Evolutionary conservation across 495 filamentous ascomycete genomes (phyloP).

Genomic region (Penicillium ochrochloron): DNA sequence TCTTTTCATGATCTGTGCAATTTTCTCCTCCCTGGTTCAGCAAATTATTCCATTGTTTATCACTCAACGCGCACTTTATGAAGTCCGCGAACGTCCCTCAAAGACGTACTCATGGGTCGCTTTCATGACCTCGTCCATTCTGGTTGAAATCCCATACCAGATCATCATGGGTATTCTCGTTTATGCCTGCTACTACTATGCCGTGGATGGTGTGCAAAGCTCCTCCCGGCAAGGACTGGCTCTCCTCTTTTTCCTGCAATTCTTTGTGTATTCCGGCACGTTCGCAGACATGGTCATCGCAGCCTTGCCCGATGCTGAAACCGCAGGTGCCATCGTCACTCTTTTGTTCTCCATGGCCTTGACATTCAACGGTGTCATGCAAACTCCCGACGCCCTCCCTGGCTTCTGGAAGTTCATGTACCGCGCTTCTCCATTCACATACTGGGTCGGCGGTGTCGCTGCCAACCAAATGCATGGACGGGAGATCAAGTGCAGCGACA

Average conservation of each 20-base stretch:
- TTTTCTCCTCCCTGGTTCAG: slow-evolving; percentile 56
- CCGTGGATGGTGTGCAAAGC: slow-evolving; percentile 1
- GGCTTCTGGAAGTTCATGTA: slow-evolving; percentile 75
- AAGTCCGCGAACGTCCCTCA: slow-evolving; percentile 66
- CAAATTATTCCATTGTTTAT: slow-evolving; percentile 71
- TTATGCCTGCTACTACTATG: slow-evolving; percentile 33
- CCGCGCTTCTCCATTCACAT: slow-evolving; percentile 53
- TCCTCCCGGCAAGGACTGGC: background rate
- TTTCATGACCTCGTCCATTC: slow-evolving; percentile 67
- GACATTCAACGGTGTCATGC: slow-evolving; percentile 63
- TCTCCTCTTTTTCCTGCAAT: slow-evolving; percentile 3
- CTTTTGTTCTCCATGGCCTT: slow-evolving; percentile 52
- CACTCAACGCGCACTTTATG: slow-evolving; percentile 63
- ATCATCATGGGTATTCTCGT: slow-evolving; percentile 46
- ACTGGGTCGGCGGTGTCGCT: slow-evolving; percentile 50
- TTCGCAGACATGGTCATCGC: slow-evolving; percentile 17
- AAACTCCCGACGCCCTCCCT: slow-evolving; percentile 57
- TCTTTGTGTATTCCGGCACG: slow-evolving; percentile 7
- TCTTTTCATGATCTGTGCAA: slow-evolving; percentile 64
- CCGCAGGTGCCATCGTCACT: slow-evolving; percentile 47
- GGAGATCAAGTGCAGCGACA: slow-evolving; percentile 41
- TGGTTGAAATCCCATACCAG: slow-evolving; percentile 57
- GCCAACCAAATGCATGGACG: slow-evolving; percentile 42
- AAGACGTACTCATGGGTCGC: slow-evolving; percentile 75
- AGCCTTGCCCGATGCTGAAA: slow-evolving; percentile 16